phyloP scores from a whole-genome alignment of 2,329 filamentous ascomycete genomes.

The Claviceps purpurea region DNA sequence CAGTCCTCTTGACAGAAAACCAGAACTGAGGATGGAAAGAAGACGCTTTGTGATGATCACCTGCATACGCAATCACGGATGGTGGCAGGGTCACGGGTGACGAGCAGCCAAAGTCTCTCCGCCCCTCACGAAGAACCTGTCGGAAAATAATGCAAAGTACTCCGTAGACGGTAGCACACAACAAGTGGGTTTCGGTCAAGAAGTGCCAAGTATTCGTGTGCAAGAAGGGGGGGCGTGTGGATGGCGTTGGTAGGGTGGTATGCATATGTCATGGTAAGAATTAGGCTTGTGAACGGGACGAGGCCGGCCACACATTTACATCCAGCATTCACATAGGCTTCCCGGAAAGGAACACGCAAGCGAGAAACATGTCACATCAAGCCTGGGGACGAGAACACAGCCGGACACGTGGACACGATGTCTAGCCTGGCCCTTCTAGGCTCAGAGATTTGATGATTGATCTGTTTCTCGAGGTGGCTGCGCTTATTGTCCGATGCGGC shows the following conservation, averaged over 20 bases:
- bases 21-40: background rate
- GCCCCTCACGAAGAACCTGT: background rate
- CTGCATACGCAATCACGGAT: background rate
- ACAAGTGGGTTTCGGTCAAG: background rate
- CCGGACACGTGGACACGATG: no score
- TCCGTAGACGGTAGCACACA: slow-evolving; percentile 2
- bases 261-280: background rate
- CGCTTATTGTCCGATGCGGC: no score
- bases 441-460: no score
- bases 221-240: background rate
- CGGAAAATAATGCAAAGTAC: background rate
- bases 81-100: background rate
- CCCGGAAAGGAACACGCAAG: no score
- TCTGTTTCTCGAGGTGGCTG: no score
- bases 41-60: background rate
- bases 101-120: background rate
- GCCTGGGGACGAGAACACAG: no score
- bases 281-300: no score
- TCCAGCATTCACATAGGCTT: no score
- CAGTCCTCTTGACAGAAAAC: background rate
- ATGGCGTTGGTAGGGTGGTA: background rate
- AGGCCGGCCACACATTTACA: no score
- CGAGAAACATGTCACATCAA: no score
- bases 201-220: background rate
- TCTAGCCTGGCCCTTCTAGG: no score